A percentile compares a stretch with the other conserved stretches of the same genome.
Evolutionary conservation across 371 early-diverging fungal genomes (phyloP).

Genomic region (Apophysomyces trapeziformis): DNA sequence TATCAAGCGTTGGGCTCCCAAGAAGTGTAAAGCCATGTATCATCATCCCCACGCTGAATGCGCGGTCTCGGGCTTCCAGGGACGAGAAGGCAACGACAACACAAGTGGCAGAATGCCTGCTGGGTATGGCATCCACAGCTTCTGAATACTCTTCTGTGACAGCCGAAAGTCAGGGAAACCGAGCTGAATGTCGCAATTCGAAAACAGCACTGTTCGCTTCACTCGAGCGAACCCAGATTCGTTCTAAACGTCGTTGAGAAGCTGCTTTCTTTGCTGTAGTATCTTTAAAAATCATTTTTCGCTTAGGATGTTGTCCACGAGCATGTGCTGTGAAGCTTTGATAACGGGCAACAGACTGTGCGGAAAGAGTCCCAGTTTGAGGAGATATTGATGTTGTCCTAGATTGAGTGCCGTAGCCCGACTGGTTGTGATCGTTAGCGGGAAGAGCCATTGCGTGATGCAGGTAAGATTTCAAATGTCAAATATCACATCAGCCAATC

Average conservation of each 20-base stretch:
- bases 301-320: not conserved
- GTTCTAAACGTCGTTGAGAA: not conserved
- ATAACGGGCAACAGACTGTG: not conserved
- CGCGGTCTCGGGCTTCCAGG: not conserved
- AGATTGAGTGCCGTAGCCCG: not conserved
- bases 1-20: not conserved
- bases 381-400: not conserved
- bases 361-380: not conserved
- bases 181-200: not conserved
- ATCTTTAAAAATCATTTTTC: not conserved
- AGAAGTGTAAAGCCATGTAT: not conserved
- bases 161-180: not conserved
- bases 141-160: not conserved
- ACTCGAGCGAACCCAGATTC: not conserved
- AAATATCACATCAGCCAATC: too few relatives aligned
- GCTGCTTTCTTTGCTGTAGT: not conserved
- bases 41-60: not conserved
- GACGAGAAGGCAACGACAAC: not conserved
- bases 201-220: not conserved
- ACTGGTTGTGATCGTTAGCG: not conserved
- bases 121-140: not conserved
- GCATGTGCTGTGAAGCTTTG: not conserved
- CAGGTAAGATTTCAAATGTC: too few relatives aligned
- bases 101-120: conserved; percentile 1
- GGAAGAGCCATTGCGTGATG: not conserved